Conservation (phyloP, 202 grass and related monocot species). For the Zoysia matrella region DNA sequence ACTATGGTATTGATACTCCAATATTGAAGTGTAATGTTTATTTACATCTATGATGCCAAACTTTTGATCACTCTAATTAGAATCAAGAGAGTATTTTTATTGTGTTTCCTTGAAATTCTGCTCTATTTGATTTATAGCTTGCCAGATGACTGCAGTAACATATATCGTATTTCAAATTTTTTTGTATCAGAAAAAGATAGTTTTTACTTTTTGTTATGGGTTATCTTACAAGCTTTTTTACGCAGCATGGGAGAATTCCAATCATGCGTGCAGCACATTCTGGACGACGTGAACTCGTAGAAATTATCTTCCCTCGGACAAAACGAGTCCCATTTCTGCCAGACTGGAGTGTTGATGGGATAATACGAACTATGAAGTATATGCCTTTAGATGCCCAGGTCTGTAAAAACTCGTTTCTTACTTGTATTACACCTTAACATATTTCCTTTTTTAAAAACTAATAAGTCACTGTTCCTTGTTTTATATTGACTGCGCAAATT, state of each 20-base stretch:
- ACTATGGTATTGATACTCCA: neutral
- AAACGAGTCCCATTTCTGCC: slow-evolving; percentile 38
- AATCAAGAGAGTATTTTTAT: neutral
- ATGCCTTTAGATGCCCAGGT: neutral
- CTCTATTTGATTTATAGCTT: neutral
- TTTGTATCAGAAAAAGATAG: neutral
- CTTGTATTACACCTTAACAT: neutral
- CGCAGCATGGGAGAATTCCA: slow-evolving; percentile 36
- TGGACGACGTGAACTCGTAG: slow-evolving; percentile 48
- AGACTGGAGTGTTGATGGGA: slow-evolving; percentile 3
- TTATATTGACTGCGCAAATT: neutral
- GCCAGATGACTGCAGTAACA: neutral
- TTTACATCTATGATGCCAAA: neutral
- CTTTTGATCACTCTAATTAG: neutral
- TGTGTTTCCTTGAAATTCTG: neutral
- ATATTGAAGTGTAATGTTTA: neutral
- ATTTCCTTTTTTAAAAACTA: neutral
- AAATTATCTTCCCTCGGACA: slow-evolving; percentile 60
- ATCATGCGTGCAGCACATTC: slow-evolving; percentile 37
- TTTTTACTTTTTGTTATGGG: neutral
- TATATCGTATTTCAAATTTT: neutral
- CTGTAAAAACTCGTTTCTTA: neutral
- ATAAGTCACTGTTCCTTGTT: neutral
- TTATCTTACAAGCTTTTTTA: neutral
- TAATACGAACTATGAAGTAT: neutral